Evolutionary conservation across 2,329 filamentous ascomycete species (phyloP).

Genomic region (Arthrobotrys pseudoclavata): DNA sequence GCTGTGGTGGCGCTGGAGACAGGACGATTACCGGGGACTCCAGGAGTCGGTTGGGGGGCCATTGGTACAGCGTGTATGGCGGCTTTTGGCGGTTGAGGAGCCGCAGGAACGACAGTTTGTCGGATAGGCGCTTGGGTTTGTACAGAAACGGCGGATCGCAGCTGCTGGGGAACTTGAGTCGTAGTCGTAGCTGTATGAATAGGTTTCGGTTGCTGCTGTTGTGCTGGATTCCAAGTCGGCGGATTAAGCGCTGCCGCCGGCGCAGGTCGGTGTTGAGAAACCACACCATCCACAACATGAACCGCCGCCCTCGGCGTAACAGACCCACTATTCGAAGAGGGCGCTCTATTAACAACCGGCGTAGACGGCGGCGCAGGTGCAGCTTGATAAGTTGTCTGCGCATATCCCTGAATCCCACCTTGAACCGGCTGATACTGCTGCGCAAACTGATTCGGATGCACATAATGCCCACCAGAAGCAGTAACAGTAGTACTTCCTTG

Average conservation of each 20-base stretch:
- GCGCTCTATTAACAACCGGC: constrained; percentile 9
- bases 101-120: constrained; percentile 9
- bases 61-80: not conserved
- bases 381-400: constrained; percentile 27
- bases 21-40: constrained; percentile 11
- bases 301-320: constrained; percentile 1
- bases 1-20: not conserved
- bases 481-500: constrained; percentile 7
- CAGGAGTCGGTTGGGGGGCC: constrained; percentile 12
- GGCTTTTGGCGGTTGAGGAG: constrained; percentile 15
- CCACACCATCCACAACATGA: not conserved
- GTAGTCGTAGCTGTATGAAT: constrained; percentile 1
- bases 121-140: constrained; percentile 28
- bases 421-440: constrained; percentile 49
- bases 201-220: constrained; percentile 23
- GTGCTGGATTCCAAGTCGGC: constrained; percentile 51
- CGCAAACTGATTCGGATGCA: constrained; percentile 26
- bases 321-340: constrained; percentile 16
- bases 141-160: constrained; percentile 4
- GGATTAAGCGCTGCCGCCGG: constrained; percentile 36
- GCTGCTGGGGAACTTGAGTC: constrained; percentile 17
- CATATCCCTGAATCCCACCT: constrained; percentile 9
- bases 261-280: constrained; percentile 8
- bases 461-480: constrained; percentile 22
- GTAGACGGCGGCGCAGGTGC: constrained; percentile 12